phyloP scores from a whole-genome alignment of 176 grass and related monocot species.

The Zea luxurians region DNA sequence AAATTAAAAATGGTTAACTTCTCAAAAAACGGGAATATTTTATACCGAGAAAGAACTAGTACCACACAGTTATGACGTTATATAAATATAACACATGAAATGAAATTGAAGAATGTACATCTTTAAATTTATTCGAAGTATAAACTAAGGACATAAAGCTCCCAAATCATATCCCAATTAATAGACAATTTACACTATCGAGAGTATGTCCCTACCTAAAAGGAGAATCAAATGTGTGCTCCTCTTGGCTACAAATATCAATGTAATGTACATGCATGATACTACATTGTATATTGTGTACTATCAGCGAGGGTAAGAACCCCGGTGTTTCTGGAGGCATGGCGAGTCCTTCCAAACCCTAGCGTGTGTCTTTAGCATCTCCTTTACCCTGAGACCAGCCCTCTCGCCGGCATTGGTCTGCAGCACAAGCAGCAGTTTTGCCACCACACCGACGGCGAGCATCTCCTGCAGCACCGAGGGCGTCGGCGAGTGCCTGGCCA shows the following conservation, averaged over 20 bases:
- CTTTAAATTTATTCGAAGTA: neutral
- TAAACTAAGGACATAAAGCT: neutral
- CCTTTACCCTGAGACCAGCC: slow-evolving; percentile 54
- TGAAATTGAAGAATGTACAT: neutral
- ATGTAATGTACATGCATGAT: neutral
- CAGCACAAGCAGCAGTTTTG: slow-evolving; percentile 62
- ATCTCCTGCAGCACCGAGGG: slow-evolving; percentile 68
- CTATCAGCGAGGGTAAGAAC: slow-evolving; percentile 46
- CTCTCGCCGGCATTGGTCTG: slow-evolving; percentile 45
- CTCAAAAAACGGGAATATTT: too few relatives aligned
- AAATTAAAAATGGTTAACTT: too few relatives aligned
- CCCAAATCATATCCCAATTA: neutral
- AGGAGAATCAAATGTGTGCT: neutral
- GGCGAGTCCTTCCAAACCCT: slow-evolving; percentile 85
- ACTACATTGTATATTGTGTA: neutral
- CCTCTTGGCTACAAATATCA: slow-evolving; percentile 1
- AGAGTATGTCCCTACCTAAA: neutral
- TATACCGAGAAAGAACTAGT: too few relatives aligned
- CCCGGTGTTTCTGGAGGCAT: slow-evolving; percentile 50
- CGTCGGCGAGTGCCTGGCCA: slow-evolving; percentile 52
- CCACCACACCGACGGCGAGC: slow-evolving; percentile 64
- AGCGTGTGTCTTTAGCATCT: slow-evolving; percentile 65
- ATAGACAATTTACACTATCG: neutral
- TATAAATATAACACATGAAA: neutral
- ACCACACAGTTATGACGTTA: too few relatives aligned